Evolutionary conservation across 2,329 filamentous ascomycete genomes (phyloP).

Genomic region (Penicillium sclerotiorum): DNA sequence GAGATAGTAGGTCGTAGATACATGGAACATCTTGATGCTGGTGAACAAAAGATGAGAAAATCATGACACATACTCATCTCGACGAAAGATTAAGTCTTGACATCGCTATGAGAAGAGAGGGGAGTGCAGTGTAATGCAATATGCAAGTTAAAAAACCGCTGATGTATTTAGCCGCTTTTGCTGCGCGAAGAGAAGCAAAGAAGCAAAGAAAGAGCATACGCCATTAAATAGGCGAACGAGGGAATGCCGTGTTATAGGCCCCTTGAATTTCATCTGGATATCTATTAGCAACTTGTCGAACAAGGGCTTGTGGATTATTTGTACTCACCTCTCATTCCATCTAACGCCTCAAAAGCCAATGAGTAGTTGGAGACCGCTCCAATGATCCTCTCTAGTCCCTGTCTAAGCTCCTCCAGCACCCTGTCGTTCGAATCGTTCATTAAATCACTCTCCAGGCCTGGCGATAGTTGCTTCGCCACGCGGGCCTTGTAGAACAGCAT

Average conservation of each 20-base stretch:
- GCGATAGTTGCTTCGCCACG: constrained; percentile 36
- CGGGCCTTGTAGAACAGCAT: constrained; percentile 50
- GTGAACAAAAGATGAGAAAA: neutral
- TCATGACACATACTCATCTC: neutral
- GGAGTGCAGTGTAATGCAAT: neutral
- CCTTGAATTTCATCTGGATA: constrained; percentile 45
- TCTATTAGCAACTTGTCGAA: constrained; percentile 10
- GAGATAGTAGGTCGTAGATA: no score
- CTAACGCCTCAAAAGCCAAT: constrained; percentile 45
- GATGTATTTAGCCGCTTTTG: neutral
- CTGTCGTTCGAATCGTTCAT: constrained; percentile 30
- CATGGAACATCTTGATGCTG: no score
- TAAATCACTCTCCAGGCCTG: constrained; percentile 25
- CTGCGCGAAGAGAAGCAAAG: neutral
- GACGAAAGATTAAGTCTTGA: no score
- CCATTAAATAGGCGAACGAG: constrained; percentile 21
- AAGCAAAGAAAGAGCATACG: neutral
- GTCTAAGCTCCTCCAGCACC: constrained; percentile 39
- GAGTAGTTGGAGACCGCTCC: constrained; percentile 43
- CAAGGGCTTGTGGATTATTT: neutral
- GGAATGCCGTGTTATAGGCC: constrained; percentile 46
- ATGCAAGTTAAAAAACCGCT: neutral
- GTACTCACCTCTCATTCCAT: constrained; percentile 49
- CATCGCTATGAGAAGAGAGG: neutral
- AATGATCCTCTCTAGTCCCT: constrained; percentile 43